phyloP scores from a whole-genome alignment of 495 filamentous ascomycete genomes.

The Aspergillus homomorphus region DNA sequence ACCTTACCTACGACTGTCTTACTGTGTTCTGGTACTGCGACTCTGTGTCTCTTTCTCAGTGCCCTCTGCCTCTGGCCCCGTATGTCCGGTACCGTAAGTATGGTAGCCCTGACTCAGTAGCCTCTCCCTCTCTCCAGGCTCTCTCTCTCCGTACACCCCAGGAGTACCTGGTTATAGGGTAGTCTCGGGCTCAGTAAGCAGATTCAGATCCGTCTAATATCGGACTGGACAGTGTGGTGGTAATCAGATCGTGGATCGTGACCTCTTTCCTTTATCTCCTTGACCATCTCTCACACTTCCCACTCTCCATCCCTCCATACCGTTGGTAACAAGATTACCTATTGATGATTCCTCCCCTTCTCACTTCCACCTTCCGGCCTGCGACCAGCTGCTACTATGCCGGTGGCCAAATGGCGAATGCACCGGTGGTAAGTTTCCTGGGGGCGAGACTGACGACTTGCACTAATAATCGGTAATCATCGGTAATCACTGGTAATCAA shows the following conservation, averaged over 20 bases:
- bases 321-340: neutral
- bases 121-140: too few species aligned
- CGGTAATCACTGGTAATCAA: constrained; percentile 5
- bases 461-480: constrained; percentile 6
- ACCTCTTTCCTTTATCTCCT: neutral
- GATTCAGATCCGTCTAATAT: too few species aligned
- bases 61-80: neutral
- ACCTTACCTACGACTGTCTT: neutral
- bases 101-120: neutral
- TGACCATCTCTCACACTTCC: neutral
- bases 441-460: constrained; percentile 9
- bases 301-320: neutral
- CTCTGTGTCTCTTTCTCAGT: too few species aligned
- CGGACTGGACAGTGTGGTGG: too few species aligned
- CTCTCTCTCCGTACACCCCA: neutral
- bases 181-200: too few species aligned
- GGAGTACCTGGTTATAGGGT: constrained; percentile 6
- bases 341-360: too few species aligned
- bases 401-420: constrained; percentile 15
- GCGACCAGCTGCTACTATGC: neutral
- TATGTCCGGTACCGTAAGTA: neutral
- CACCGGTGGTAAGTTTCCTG: constrained; percentile 10
- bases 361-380: neutral
- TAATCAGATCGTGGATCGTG: neutral
- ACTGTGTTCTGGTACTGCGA: neutral